Conservation (phyloP, 371 early-diverging fungal genomes). For the Mortierella sp. region DNA sequence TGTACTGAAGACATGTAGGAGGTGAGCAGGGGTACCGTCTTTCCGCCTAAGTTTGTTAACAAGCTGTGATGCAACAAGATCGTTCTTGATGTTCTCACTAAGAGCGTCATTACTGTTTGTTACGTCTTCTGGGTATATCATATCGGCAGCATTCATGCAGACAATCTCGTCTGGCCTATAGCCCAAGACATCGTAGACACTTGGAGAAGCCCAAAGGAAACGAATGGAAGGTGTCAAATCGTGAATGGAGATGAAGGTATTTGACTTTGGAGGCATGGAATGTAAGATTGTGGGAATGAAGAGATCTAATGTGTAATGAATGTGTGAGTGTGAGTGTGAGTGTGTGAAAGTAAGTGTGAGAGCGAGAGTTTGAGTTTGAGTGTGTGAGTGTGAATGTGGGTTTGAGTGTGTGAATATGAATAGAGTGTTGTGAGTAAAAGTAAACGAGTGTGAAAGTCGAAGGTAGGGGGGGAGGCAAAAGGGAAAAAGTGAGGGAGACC, state of each 20-base stretch:
- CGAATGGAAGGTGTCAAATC: constrained; percentile 63
- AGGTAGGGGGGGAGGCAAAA: no score
- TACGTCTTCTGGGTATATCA: constrained; percentile 60
- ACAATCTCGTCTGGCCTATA: constrained; percentile 62
- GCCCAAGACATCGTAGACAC: constrained; percentile 62
- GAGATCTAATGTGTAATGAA: no score
- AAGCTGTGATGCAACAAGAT: constrained; percentile 55
- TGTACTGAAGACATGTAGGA: constrained; percentile 18
- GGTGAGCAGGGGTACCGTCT: constrained; percentile 14
- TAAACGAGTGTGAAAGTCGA: no score
- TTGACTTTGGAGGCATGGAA: no score
- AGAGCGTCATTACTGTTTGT: constrained; percentile 45
- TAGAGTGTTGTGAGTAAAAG: no score
- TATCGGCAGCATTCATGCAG: constrained; percentile 58
- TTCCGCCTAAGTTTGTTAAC: constrained; percentile 17
- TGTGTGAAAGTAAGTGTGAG: no score
- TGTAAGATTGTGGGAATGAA: no score
- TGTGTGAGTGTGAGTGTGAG: no score
- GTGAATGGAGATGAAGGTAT: constrained; percentile 64
- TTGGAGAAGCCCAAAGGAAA: constrained; percentile 63
- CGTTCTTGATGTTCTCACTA: constrained; percentile 59
- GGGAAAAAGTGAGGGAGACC: no score
- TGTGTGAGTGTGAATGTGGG: no score
- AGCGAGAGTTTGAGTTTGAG: no score
- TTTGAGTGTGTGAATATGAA: no score